Evolutionary conservation across 2,329 filamentous ascomycete species (phyloP), one percentile per base, ranked within the genome.

Genomic region (Alternaria gaisen): DNA sequence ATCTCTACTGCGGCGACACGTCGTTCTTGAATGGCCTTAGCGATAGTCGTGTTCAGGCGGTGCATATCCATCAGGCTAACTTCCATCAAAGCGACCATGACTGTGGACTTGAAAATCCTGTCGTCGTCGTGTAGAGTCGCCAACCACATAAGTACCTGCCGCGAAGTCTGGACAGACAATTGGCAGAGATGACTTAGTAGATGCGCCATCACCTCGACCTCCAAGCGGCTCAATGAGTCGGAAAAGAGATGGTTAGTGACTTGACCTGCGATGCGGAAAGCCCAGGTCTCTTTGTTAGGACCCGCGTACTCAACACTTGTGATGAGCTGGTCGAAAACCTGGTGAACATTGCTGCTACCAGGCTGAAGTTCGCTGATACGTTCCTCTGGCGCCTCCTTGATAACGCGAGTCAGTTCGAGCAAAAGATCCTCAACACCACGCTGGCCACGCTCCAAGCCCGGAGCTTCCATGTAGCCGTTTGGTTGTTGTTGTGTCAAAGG

Each of bases 1-100:
- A 97, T 91, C 58, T 93, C 88, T 3, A 97, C 81, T 2, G 91
- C 92, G 22, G 86, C 85, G 8, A 88, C 85, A 63, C 93, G 92
- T 60, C 88, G 88, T 57, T 90, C 85, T 56, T 87, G 83, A 20
- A 98, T 84, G 2, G 91, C 88, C 74, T 90, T 90, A 8, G 92
- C 87, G 67, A 94, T 86, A 53, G 91, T 89, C 22, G 87, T 83
- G 65, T 86, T 85, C 18, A 86, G 76, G 36, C 83, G 84, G 58
- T 85, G 84, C 61, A 89, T 81, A 61, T 90, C 87, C 69, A 91
- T 81, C 34, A 90, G 78, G 10, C 84, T 84, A 46, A 85, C 84
- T 63, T 86, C 84, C 60, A 90, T 83, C 32, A 90, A 81, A 51
- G 85, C 84, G 52, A 88, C 81, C 38, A 87, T 88, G 24, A 89